phyloP scores from a whole-genome alignment of 23 red algal species.

The Chondrus crispus region DNA sequence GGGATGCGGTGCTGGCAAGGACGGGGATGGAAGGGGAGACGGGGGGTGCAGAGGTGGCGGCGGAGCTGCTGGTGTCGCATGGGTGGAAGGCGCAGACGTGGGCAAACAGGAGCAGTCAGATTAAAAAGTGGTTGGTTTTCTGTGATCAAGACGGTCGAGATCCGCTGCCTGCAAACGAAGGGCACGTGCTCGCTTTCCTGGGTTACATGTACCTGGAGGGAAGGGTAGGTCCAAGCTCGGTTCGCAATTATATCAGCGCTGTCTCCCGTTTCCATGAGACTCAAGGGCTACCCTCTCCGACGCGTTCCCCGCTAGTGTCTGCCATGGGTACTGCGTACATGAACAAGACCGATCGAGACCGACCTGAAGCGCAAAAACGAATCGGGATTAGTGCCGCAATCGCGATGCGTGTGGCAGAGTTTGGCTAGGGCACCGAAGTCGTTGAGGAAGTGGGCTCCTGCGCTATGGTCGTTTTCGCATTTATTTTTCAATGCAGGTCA shows the following conservation, averaged over 20 bases:
- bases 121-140: background rate
- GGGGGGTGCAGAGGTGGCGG: background rate
- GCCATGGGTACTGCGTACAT: background rate
- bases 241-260: background rate
- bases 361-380: background rate
- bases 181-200: background rate
- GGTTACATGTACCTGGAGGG: background rate
- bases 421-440: background rate
- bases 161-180: background rate
- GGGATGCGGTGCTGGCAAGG: background rate
- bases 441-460: background rate
- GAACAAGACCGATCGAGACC: background rate
- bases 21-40: background rate
- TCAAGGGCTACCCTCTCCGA: background rate
- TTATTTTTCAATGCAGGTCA: background rate
- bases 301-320: background rate
- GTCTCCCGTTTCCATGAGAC: background rate
- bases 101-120: background rate
- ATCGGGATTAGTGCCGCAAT: background rate
- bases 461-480: background rate
- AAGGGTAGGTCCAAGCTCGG: background rate
- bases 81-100: background rate
- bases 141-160: background rate
- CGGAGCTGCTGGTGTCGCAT: background rate
- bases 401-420: background rate